These are phyloP conservation scores for Thermothielavioides terrestris DNA, from an alignment of 495 filamentous ascomycete genomes.

Conservation along the genomic window DNA sequence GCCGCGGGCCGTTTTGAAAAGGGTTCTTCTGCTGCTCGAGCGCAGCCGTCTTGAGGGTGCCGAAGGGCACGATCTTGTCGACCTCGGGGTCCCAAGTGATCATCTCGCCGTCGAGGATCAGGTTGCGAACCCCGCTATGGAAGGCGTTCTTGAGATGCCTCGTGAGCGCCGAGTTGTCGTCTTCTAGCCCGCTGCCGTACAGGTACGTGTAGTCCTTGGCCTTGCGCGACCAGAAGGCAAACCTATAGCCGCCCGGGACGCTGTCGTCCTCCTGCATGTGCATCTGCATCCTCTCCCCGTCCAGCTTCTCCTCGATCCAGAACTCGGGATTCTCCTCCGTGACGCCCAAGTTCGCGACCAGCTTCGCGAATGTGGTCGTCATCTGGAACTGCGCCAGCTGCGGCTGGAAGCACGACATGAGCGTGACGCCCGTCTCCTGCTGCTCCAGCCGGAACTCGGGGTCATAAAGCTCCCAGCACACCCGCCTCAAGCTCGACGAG, in stretches of 20 bases:
- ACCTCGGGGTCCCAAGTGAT: constrained; percentile 93
- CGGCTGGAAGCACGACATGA: constrained; percentile 97
- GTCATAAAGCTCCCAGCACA: constrained; percentile 92
- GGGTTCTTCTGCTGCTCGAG: constrained; percentile 73
- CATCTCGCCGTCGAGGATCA: constrained; percentile 97
- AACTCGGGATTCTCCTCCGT: constrained; percentile 67
- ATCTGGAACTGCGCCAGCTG: constrained; percentile 95
- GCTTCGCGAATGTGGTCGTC: constrained; percentile 66
- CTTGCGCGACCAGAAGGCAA: constrained; percentile 91
- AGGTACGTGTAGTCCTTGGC: constrained; percentile 96
- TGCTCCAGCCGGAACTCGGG: constrained; percentile 63
- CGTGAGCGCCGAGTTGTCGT: constrained; percentile 71
- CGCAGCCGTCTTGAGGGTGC: constrained; percentile 88
- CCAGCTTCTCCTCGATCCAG: constrained; percentile 97
- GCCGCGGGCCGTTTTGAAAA: constrained; percentile 60
- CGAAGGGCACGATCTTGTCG: constrained; percentile 79
- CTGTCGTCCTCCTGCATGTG: constrained; percentile 73
- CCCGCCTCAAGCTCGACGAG: constrained; percentile 77
- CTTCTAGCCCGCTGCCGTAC: constrained; percentile 70
- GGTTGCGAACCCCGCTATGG: constrained; percentile 60
- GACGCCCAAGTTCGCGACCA: constrained; percentile 62
- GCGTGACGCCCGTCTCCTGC: constrained; percentile 60
- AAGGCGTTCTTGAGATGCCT: constrained; percentile 75
- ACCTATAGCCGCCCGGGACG: constrained; percentile 59
- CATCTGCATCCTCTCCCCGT: constrained; percentile 94